Base-by-base conservation (phyloP, 1,284 basidiomycete genomes). In the Inonotus hispidus region DNA sequence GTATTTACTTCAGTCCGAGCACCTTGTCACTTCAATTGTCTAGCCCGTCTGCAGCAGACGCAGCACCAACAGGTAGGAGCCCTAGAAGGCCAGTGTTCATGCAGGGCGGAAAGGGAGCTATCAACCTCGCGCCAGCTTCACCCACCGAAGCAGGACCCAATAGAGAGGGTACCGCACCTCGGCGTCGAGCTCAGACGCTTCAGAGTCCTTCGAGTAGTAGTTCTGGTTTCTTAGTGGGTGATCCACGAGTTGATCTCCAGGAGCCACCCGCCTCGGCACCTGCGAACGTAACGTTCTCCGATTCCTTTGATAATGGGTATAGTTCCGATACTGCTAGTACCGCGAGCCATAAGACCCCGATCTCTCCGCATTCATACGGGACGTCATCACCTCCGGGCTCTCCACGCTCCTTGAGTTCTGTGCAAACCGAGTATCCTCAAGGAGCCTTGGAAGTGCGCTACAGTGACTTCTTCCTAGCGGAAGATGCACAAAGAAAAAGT, bases 1-100 rank as follows among this genome's bases (percentile, higher is more conserved):
- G 63, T 14, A 71, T 76, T 59, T 83, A 83, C 66, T 84, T 86
- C 70, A 80, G 80, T 1, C 63, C 76, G 3, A 82, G 79, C 27
- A 72, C 66, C 66, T 64, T 73, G 70, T 69, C 70, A 66, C 68
- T 72, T 66, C 68, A 71, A 61, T 64, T 68, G 57, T 65, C 77
- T 21, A 72, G 73, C 7, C 79, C 77, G 32, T 71, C 77, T 39
- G 75, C 77, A 5, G 35, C 50, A 25, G 32, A 47, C 10, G 19
- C 25, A 11, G 23, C 50, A 19, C 41, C 56, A 23, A 11, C 49
- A 32, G 46, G 14, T 11, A 60, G 41, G 41, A 29, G 54, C n/a
- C 62, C 62, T 19, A 41, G 58, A 23, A 56, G 58, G 45, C 55
- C 60, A 3, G 50, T 54, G 25, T 56, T 56, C 29, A 61, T 61